These are phyloP conservation scores for Entomortierella chlamydospora DNA, from an alignment of 192 early-diverging fungal genomes.

Conservation along the genomic window DNA sequence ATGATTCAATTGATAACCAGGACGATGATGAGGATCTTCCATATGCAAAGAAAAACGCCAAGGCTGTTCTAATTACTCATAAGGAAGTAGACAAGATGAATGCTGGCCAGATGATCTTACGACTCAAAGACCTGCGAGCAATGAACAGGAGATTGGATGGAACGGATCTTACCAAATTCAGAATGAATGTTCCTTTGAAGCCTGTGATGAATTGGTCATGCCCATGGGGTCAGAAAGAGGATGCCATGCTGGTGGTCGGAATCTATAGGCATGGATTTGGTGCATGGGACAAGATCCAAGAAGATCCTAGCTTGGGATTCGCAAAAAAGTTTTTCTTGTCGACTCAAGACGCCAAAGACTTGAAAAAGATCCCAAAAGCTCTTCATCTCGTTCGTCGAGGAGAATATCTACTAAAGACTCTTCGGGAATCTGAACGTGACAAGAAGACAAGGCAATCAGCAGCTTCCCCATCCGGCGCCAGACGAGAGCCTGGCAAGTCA, in stretches of 20 bases:
- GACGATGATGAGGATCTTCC: constrained; percentile 49
- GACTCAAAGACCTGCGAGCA: constrained; percentile 78
- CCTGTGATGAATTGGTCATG: constrained; percentile 87
- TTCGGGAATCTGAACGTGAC: constrained; percentile 74
- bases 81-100: constrained; percentile 86
- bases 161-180: constrained; percentile 76
- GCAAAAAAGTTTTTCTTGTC: constrained; percentile 87
- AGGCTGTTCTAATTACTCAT: constrained; percentile 83
- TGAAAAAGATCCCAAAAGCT: constrained; percentile 78
- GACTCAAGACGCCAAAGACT: constrained; percentile 58
- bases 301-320: constrained; percentile 83
- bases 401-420: constrained; percentile 89
- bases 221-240: constrained; percentile 91
- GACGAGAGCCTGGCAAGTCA: constrained; percentile 44
- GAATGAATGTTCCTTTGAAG: constrained; percentile 84
- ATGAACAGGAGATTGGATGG: constrained; percentile 71
- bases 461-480: constrained; percentile 20
- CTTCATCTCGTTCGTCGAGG: constrained; percentile 88
- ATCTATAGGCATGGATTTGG: constrained; percentile 95
- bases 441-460: constrained; percentile 43
- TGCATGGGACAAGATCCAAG: constrained; percentile 87
- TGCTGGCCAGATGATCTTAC: constrained; percentile 80
- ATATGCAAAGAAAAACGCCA: constrained; percentile 59
- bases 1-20: constrained; percentile 46
- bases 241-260: constrained; percentile 96